These are phyloP conservation scores for Lactifluus piperatus DNA, from an alignment of 768 basidiomycete genomes.

Conservation along the genomic window DNA sequence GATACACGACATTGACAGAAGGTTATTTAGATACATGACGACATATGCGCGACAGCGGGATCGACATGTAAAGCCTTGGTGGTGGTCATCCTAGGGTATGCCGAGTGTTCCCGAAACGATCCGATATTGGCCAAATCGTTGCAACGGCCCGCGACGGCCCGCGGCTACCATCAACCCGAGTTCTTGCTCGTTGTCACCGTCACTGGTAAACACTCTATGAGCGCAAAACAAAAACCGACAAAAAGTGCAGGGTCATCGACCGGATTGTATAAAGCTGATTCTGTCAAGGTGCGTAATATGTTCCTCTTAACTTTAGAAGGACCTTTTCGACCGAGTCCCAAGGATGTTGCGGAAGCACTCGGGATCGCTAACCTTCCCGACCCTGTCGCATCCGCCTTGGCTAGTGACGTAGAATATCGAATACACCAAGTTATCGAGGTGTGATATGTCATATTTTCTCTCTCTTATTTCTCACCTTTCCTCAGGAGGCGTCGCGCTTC, in stretches of 20 bases:
- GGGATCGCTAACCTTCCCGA: slow-evolving; percentile 71
- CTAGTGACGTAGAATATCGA: slow-evolving; percentile 95
- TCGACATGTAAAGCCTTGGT: not conserved
- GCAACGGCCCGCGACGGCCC: too few relatives aligned
- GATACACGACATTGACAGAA: not conserved
- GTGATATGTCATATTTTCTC: slow-evolving; percentile 16
- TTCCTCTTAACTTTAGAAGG: not conserved
- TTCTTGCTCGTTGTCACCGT: too few relatives aligned
- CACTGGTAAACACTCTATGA: too few relatives aligned
- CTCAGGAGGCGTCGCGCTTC: slow-evolving; percentile 89
- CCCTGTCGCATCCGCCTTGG: slow-evolving; percentile 70
- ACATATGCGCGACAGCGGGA: not conserved
- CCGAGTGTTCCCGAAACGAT: too few relatives aligned
- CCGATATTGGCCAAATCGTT: too few relatives aligned
- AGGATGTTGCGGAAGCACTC: slow-evolving; percentile 91
- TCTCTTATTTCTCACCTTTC: slow-evolving; percentile 1
- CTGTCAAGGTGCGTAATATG: slow-evolving; percentile 14
- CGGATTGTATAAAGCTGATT: slow-evolving; percentile 19
- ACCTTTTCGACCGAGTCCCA: slow-evolving; percentile 1
- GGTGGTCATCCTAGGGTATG: not conserved
- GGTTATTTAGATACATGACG: not conserved
- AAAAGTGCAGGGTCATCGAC: slow-evolving; percentile 13
- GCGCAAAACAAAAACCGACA: slow-evolving; percentile 14
- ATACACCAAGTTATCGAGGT: slow-evolving; percentile 94
- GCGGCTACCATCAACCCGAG: too few relatives aligned